These are phyloP conservation scores for Xylariaceae sp. DNA, from an alignment of 2,329 filamentous ascomycete genomes.

Conservation along the genomic window DNA sequence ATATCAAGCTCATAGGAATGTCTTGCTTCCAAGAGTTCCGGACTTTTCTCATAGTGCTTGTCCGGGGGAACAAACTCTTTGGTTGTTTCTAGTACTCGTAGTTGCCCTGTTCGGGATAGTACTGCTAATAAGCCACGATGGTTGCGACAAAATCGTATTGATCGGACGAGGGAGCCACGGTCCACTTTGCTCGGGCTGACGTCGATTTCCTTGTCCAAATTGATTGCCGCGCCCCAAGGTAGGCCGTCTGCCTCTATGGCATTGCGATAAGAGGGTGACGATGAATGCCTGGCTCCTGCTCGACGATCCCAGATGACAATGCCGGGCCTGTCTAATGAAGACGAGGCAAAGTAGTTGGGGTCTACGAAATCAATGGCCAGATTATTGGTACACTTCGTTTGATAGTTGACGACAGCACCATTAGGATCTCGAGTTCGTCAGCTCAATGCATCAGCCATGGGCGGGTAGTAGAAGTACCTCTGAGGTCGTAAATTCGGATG, in stretches of 20 bases:
- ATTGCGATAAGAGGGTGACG: conserved; percentile 52
- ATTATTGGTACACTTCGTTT: conserved; percentile 65
- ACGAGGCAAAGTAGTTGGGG: conserved; percentile 80
- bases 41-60: conserved; percentile 43
- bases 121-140: conserved; percentile 58
- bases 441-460: conserved; percentile 3
- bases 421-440: conserved; percentile 42
- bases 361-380: conserved; percentile 75
- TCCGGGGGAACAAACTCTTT: conserved; percentile 48
- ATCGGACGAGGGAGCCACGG: conserved; percentile 58
- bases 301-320: conserved; percentile 77
- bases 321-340: conserved; percentile 67
- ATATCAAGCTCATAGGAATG: conserved; percentile 61
- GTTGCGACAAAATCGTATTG: conserved; percentile 60
- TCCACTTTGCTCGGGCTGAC: conserved; percentile 50
- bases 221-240: conserved; percentile 59
- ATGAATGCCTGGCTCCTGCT: conserved; percentile 49
- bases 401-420: conserved; percentile 53
- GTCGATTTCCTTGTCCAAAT: conserved; percentile 54
- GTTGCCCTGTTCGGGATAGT: conserved; percentile 58
- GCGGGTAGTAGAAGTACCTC: conserved; percentile 49
- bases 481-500: conserved; percentile 71
- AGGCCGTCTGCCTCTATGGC: conserved; percentile 58
- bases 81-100: conserved; percentile 57
- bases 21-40: conserved; percentile 56